Percentiles rank a stretch among this genome's conserved stretches.
Conservation (phyloP, 2,329 filamentous ascomycete species). For the Ceratocystis variospora region DNA sequence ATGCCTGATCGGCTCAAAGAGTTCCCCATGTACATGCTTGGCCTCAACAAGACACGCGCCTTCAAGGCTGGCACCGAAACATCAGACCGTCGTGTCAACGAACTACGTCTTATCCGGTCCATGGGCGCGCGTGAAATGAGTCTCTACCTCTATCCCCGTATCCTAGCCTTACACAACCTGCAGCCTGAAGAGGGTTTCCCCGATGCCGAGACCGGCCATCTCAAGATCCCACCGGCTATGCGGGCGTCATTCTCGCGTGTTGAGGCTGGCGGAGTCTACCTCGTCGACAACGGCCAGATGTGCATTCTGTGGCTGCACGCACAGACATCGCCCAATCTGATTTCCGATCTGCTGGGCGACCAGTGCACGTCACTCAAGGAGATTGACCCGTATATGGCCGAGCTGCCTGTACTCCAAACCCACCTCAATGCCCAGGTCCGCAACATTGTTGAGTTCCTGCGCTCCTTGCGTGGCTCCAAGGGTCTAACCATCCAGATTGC, state of each 20-base stretch:
- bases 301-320: slow-evolving; percentile 86
- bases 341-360: slow-evolving; percentile 79
- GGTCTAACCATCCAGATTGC: slow-evolving; percentile 81
- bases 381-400: slow-evolving; percentile 68
- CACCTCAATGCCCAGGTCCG: slow-evolving; percentile 89
- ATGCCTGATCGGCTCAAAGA: slow-evolving; percentile 94
- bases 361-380: slow-evolving; percentile 50
- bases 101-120: slow-evolving; percentile 75
- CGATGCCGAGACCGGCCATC: slow-evolving; percentile 70
- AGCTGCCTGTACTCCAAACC: slow-evolving; percentile 72
- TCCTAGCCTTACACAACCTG: slow-evolving; percentile 83
- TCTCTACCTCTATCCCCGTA: slow-evolving; percentile 86
- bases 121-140: slow-evolving; percentile 79
- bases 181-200: slow-evolving; percentile 79
- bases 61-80: slow-evolving; percentile 89
- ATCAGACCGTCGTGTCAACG: slow-evolving; percentile 78
- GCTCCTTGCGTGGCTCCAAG: slow-evolving; percentile 68
- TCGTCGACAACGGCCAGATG: slow-evolving; percentile 89
- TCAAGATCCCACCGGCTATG: slow-evolving; percentile 67
- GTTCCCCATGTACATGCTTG: slow-evolving; percentile 90
- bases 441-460: slow-evolving; percentile 81
- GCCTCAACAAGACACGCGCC: slow-evolving; percentile 75
- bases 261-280: slow-evolving; percentile 83
- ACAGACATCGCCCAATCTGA: slow-evolving; percentile 80
- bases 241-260: slow-evolving; percentile 77